Evolutionary conservation across 805 yeast genomes (phyloP), one percentile per base, ranked within the genome.

Genomic region (Henningerozyma blattae): DNA sequence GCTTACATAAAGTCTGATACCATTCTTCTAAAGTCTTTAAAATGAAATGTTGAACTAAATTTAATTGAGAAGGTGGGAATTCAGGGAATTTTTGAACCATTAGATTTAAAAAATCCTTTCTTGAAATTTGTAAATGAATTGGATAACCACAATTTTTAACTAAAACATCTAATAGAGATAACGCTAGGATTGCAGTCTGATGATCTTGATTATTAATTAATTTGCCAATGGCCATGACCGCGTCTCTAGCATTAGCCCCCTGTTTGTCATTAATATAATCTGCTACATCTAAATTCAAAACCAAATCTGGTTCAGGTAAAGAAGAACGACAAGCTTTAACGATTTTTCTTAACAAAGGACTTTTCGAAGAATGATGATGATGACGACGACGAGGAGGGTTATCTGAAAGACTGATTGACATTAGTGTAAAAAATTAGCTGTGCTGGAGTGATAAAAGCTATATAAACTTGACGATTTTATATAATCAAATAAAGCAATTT

Each of bases 91-190:
- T 62, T 48, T 81, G 79, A 15, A 89, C 97, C 48, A 89, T 67
- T 50, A 83, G 94, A 54, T 91, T 89, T 50, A 89, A 67, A 47
- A 89, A 91, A 54, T 86, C 96, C 55, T 87, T 87, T 37, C 96
- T 71, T 5, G 94, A 81, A 35, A 89, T 81, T 59, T 89, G 97
- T 30, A 89, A 65, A 43, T 89, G 97, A 61, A 89, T 77, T 4
- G 97, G 95, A 55, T 87, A 91, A 4, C 96, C 97, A 62, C 98
- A 91, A 64, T 89, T 89, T 62, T 89, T 89, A 36, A 89, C 97
- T 46, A 89, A 64, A 36, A 83, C 81, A 53, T 89, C 97, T 40
- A 89, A 50, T 24, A 83, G 60, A 3, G 84, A 71, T 44, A 91
- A 59, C 12, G 95, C 95, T 47, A 86, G 72, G 37, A 79, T 72